A percentile compares a stretch with the other conserved stretches of the same genome.
Evolutionary conservation across 768 basidiomycete genomes (phyloP).

Genomic region (Macrolepiota fuliginosa): DNA sequence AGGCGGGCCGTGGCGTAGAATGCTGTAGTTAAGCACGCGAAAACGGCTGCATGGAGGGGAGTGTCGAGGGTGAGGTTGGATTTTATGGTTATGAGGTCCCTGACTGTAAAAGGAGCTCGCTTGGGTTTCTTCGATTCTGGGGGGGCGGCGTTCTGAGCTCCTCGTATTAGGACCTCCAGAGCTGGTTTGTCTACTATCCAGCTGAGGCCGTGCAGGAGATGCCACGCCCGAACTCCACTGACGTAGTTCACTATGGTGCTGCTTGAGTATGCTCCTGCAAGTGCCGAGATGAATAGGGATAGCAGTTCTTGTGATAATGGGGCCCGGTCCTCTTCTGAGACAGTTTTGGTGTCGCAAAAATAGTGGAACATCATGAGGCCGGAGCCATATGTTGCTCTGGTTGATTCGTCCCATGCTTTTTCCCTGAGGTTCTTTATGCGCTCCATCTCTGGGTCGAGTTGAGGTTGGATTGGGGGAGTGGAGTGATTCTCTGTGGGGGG

Average conservation of each 20-base stretch:
- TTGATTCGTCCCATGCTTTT: conserved; percentile 27
- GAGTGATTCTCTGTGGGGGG: background rate
- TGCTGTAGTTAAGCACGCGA: conserved; percentile 31
- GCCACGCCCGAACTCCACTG: conserved; percentile 41
- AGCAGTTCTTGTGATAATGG: conserved; percentile 27
- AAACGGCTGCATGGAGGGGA: conserved; percentile 33
- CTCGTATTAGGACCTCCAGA: conserved; percentile 27
- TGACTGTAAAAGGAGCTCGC: conserved; percentile 26
- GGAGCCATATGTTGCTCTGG: conserved; percentile 30
- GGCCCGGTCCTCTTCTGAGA: conserved; percentile 29
- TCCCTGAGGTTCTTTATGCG: conserved; percentile 23
- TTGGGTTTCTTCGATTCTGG: conserved; percentile 25
- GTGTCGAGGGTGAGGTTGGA: conserved; percentile 20
- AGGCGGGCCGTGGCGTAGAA: conserved; percentile 33
- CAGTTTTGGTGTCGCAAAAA: conserved; percentile 30
- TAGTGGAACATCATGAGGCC: conserved; percentile 37
- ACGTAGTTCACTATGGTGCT: conserved; percentile 36
- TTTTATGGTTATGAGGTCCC: conserved; percentile 19
- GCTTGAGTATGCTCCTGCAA: conserved; percentile 30
- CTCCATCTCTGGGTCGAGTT: conserved; percentile 18
- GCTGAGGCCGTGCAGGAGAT: conserved; percentile 34
- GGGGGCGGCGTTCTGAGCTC: conserved; percentile 28
- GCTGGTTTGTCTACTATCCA: conserved; percentile 27
- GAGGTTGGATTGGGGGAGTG: conserved; percentile 6
- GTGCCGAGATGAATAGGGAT: conserved; percentile 24